Conservation (phyloP, 2,329 filamentous ascomycete species). For the Talaromyces pinophilus region DNA sequence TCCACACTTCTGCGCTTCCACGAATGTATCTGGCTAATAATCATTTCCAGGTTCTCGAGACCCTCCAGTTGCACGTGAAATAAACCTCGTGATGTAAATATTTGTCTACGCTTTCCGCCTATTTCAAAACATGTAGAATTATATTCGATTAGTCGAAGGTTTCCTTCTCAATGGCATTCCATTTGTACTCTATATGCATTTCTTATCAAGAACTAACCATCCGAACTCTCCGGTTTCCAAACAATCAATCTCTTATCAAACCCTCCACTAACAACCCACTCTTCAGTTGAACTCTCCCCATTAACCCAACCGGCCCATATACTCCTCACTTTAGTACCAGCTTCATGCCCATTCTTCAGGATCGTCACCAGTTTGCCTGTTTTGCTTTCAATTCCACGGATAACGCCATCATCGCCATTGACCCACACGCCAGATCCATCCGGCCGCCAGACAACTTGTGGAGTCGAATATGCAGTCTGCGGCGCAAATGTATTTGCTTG, state of each 20-base stretch:
- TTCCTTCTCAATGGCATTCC: conserved; percentile 25
- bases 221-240: conserved; percentile 46
- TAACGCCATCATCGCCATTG: conserved; percentile 64
- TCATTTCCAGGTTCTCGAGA: conserved; percentile 50
- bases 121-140: conserved; percentile 42
- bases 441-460: conserved; percentile 62
- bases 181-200: conserved; percentile 23
- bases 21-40: conserved; percentile 9
- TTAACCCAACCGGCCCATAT: conserved; percentile 56
- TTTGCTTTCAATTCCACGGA: conserved; percentile 60
- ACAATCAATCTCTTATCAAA: conserved; percentile 64
- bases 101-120: conserved; percentile 32
- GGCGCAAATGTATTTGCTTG: conserved; percentile 62
- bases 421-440: conserved; percentile 64
- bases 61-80: conserved; percentile 52
- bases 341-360: conserved; percentile 56
- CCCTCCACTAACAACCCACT: conserved; percentile 63
- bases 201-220: neutral
- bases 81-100: conserved; percentile 47
- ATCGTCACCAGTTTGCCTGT: conserved; percentile 58
- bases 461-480: conserved; percentile 66
- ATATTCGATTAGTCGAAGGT: conserved; percentile 34
- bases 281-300: conserved; percentile 40
- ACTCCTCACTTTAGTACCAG: conserved; percentile 60
- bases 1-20: neutral